Base-by-base conservation (phyloP, 2,329 filamentous ascomycete genomes). In the Xenoacremonium recifei region DNA sequence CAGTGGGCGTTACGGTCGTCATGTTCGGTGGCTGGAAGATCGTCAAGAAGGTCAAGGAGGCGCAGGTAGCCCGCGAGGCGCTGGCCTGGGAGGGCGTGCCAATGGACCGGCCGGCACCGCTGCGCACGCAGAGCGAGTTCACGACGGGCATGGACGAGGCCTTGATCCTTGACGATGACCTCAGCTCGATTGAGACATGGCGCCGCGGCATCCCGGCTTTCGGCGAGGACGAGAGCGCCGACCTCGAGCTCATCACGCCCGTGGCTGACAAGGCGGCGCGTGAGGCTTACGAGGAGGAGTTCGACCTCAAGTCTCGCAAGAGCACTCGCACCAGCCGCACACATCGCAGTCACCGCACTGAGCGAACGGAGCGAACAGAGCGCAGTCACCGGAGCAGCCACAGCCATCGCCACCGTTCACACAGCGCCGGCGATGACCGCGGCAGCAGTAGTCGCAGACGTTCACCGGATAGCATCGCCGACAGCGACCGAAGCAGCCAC, bases 1-100 rank as follows among this genome's bases (percentile, higher is more conserved):
- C 87, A 1, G 83, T 96, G 1, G 93, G 93, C 12, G 84, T 96
- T n/a, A 97, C 93, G 0, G 84, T 97, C 7, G 89, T 99, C 57
- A 91, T 93, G 63, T 89, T 99, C 46, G 93, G 93, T 40, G 92
- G 93, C 5, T 97, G 89, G 79, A 97, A 96, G 70, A 96, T 99
- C 63, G 84, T 99, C 68, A 95, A 96, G 75, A 85, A 83, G 55
- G 88, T 97, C 52, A 66, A 68, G 45, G 75, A 76, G 40, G 61
- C 60, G 16, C 62, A 64, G 40, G 51, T 54, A 2, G 56, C 61
- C 2, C 45, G 57, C 2, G 58, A 60, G 34, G 63, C 63, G 6
- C 47, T 60, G 21, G 51, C 57, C 1, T 62, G 58, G 16, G 55
- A 63, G 20, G 44, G 41, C 3, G 45, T 44, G 2, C 42, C 52